Evolutionary conservation across 2,329 filamentous ascomycete species (phyloP), one percentile per base, ranked within the genome.

Genomic region (Fusarium brachygibbosum): DNA sequence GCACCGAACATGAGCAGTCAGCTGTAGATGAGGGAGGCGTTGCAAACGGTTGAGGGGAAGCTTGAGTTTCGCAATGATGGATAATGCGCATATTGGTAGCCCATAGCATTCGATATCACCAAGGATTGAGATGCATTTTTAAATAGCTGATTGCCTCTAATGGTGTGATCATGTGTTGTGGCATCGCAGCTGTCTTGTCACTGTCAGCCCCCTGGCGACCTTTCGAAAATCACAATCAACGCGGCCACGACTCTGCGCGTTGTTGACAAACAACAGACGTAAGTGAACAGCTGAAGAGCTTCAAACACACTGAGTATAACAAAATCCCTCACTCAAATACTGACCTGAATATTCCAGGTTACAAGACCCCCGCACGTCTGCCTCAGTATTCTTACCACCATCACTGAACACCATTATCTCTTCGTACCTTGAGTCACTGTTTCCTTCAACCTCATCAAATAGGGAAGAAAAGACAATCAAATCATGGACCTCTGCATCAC

Each of bases 401-500:
- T 49, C 31, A 48, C 21, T 17, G 41, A 38, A 29, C 25, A 37
- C 50, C 19, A 29, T 29, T 29, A 54, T 21, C 25, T 25, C 19
- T 41, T 28, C 21, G 51, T 29, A 28, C 40, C 40, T 34, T 31
- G 40, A 23, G 37, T 58, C 54, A 44, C 51, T 48, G 12, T 21
- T n/a, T 21, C 28, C 29, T 63, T 48, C 40, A 55, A 31, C 8
- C 6, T 58, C 37, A 11, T 19, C 29, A 37, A 40, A 29, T 16
- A 42, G 16, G 16, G 9, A 29, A 7, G 38, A 28, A 31, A 19
- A 14, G 37, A 31, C 34, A 17, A 32, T 12, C 21, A 41, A 12
- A 38, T 6, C 31, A 75, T 75, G 73, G 73, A 75, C 40, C 64
- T 75, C 28, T 74, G 72, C 54, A 75, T 75, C 56, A 75, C 73